Evolutionary conservation across 768 basidiomycete species (phyloP), one percentile per base, ranked within the genome.

Genomic region (Termitomyces sp.): DNA sequence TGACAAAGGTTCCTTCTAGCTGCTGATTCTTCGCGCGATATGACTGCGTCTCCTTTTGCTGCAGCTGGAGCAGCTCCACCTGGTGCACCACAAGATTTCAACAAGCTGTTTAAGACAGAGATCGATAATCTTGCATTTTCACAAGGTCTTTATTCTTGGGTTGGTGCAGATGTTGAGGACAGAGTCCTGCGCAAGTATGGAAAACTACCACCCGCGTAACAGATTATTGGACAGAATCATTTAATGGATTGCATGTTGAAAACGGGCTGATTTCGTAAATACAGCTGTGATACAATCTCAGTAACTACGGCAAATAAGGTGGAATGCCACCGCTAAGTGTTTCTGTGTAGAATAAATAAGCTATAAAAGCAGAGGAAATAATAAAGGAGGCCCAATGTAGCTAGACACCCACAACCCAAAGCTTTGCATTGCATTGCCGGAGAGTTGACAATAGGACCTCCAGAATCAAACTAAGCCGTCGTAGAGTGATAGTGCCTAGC

Each of bases 111-210:
- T 82, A 91, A 92, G 66, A 86, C 87, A 6, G 97, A 99, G 74
- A 81, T 81, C 63, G 96, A 98, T 73, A 96, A 97, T 73, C 83
- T 99, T 20, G 91, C 94, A 65, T 89, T 98, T 67, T 86, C 95
- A 0, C 89, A 94, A 69, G 93, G 93, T 37, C 72, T 91, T 63
- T 95, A 96, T 72, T 73, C 75, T 25, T 98, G 94, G 94, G 82
- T 83, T 32, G 93, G 92, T 15, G 81, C 87, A 42, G 92, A 89
- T 56, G 81, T 96, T 43, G 95, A 96, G 70, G 80, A 81, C 60
- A 81, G 90, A 63, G 83, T 97, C 29, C 81, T 97, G 47, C 79
- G 80, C 67, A 88, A 86, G 75, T 96, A 91, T 70, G 88, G 89
- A 60, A 89, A 86, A 75, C 65, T 84, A 63, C 74, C 73, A 42